Evolutionary conservation across 2,329 filamentous ascomycete genomes (phyloP), one percentile per base, ranked within the genome.

Genomic region (Beauveria varroae): DNA sequence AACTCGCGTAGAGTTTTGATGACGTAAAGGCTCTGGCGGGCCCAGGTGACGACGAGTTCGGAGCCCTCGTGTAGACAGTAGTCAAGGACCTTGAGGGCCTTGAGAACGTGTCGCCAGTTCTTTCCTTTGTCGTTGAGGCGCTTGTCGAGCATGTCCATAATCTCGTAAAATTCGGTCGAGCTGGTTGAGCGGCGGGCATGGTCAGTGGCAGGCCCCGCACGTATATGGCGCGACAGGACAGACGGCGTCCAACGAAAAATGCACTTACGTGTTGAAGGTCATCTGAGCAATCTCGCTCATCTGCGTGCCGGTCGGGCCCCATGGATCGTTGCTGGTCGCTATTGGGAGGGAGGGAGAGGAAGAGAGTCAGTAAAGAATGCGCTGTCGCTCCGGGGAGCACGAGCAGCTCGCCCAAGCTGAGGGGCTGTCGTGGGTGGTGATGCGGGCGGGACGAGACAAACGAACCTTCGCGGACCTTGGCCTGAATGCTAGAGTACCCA

Each of bases 91-190:
- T 99, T 99, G 67, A 99, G 81, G 47, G 95, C 96, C 77, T 99
- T 99, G 63, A 99, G 80, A 14, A 99, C 95, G 74, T 99, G 95
- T 69, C 95, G 88, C 95, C 95, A 99, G 74, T 99, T 99, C 82
- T 98, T 99, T 72, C 95, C 95, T 77, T 99, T 98, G 76, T 99
- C 95, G 70, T 99, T 99, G 71, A 99, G 80, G 67, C 95, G 89
- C 81, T 98, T 98, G 78, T 99, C 95, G 67, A 99, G 82, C 91
- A 99, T 99, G 75, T 99, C 95, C 88, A 99, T 96, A 70, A 99
- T 97, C 74, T 99, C 93, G 79, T 96, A 96, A 79, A 99, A 99
- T 74, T 98, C 95, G 76, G 89, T 93, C 41, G 92, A 93, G 72
- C 93, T 96, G 66, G 47, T 46, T 47, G 41, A 40, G 50, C 40